Conservation (phyloP, 2,329 filamentous ascomycete genomes). For the Metarhizium guizhouense region DNA sequence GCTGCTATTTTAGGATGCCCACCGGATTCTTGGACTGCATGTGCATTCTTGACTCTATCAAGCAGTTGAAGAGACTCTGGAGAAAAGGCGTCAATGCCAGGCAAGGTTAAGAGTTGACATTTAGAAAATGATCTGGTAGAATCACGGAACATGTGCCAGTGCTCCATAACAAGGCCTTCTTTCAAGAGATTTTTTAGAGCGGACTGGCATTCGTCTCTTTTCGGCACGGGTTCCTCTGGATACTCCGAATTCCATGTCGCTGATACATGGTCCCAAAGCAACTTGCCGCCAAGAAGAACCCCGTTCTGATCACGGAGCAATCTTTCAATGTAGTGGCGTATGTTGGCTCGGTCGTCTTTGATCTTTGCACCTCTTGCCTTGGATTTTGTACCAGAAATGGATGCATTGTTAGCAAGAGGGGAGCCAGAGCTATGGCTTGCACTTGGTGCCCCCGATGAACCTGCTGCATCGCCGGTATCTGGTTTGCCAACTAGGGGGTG, state of each 20-base stretch:
- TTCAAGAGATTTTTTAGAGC: constrained; percentile 30
- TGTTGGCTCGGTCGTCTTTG: not conserved
- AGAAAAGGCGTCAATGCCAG: constrained; percentile 31
- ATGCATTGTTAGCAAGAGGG: not conserved
- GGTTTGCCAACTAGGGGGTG: not conserved
- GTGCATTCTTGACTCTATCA: constrained; percentile 36
- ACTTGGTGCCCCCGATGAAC: not conserved
- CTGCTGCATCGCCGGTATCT: not conserved
- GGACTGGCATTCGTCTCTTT: constrained; percentile 27
- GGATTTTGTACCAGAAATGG: not conserved
- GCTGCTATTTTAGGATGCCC: not conserved
- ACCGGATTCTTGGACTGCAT: constrained; percentile 16
- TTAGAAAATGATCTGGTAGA: constrained; percentile 32
- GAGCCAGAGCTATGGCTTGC: not conserved
- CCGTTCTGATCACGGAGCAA: constrained; percentile 27
- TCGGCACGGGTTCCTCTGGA: constrained; percentile 29
- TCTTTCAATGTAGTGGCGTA: constrained; percentile 16
- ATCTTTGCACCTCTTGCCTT: not conserved
- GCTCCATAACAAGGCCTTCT: constrained; percentile 26
- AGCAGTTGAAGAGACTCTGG: constrained; percentile 33
- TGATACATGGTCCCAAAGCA: constrained; percentile 39
- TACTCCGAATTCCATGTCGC: constrained; percentile 36
- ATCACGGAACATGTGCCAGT: constrained; percentile 35
- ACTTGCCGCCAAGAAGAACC: constrained; percentile 41
- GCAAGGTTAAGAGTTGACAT: constrained; percentile 34